Evolutionary conservation across 257 asterid species (phyloP).

Genomic region (Jacaranda copaia): DNA sequence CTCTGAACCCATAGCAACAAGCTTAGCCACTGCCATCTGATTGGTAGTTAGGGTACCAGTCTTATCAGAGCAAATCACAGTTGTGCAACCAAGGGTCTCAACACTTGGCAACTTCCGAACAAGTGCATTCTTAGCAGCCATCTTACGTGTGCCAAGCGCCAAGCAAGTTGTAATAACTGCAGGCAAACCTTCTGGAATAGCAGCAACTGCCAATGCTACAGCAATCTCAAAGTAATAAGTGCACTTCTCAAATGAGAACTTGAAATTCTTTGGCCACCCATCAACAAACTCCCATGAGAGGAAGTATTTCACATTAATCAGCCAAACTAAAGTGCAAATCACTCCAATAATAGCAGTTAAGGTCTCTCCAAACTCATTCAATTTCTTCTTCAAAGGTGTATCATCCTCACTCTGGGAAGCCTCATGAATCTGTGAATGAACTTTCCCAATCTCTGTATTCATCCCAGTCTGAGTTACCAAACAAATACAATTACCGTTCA

Average conservation of each 20-base stretch:
- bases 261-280: slow-evolving; percentile 96
- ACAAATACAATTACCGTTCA: slow-evolving; percentile 88
- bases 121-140: slow-evolving; percentile 99
- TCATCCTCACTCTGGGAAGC: slow-evolving; percentile 91
- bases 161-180: slow-evolving; percentile 98
- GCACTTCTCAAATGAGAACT: slow-evolving; percentile 98
- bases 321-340: slow-evolving; percentile 89
- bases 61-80: slow-evolving; percentile 98
- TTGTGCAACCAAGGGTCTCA: slow-evolving; percentile 99
- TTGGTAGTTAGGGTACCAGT: slow-evolving; percentile 97
- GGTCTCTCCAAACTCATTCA: slow-evolving; percentile 95
- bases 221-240: slow-evolving; percentile 99
- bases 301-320: slow-evolving; percentile 92
- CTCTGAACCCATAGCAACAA: slow-evolving; percentile 77
- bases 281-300: slow-evolving; percentile 91
- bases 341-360: slow-evolving; percentile 90
- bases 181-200: slow-evolving; percentile 98
- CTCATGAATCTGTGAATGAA: slow-evolving; percentile 94
- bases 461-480: slow-evolving; percentile 92
- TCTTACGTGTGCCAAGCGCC: slow-evolving; percentile 98
- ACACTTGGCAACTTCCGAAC: slow-evolving; percentile 99
- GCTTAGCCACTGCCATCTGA: slow-evolving; percentile 96
- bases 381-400: slow-evolving; percentile 96
- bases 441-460: slow-evolving; percentile 93
- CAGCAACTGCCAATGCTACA: slow-evolving; percentile 99